Evolutionary conservation across 306 rosid genomes (phyloP).

Genomic region (Trifolium repens): DNA sequence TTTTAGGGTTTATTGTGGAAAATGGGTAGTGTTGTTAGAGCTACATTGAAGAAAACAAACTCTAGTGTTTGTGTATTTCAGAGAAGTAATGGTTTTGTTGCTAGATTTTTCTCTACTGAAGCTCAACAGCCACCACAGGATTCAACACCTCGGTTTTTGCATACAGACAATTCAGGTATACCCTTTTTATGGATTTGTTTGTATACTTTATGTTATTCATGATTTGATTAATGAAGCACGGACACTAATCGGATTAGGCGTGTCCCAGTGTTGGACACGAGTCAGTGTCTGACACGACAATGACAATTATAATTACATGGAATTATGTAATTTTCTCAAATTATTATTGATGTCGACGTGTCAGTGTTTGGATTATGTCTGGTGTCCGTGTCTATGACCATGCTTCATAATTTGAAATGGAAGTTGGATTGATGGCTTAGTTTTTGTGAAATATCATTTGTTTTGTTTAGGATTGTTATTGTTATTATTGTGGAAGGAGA

Average conservation of each 20-base stretch:
- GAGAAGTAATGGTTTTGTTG: constrained; percentile 37
- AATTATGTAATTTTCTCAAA: too few species aligned
- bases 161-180: constrained; percentile 50
- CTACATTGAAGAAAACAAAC: constrained; percentile 52
- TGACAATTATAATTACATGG: too few species aligned
- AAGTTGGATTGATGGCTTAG: constrained; percentile 14
- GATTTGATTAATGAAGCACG: not conserved
- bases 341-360: too few species aligned
- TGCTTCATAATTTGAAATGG: too few species aligned
- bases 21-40: constrained; percentile 58
- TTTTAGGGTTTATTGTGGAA: constrained; percentile 32
- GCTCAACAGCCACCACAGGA: constrained; percentile 50
- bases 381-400: too few species aligned
- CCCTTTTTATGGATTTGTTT: not conserved
- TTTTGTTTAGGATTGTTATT: not conserved
- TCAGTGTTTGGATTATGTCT: too few species aligned
- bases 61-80: constrained; percentile 35
- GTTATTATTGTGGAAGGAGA: not conserved
- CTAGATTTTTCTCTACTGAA: constrained; percentile 64
- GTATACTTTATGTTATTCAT: not conserved
- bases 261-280: too few species aligned
- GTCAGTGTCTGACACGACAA: too few species aligned
- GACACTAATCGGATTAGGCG: too few species aligned
- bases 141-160: constrained; percentile 43
- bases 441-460: constrained; percentile 26